Base-by-base conservation (phyloP, 148 eudicot species). In the Heliosperma pusillum region DNA sequence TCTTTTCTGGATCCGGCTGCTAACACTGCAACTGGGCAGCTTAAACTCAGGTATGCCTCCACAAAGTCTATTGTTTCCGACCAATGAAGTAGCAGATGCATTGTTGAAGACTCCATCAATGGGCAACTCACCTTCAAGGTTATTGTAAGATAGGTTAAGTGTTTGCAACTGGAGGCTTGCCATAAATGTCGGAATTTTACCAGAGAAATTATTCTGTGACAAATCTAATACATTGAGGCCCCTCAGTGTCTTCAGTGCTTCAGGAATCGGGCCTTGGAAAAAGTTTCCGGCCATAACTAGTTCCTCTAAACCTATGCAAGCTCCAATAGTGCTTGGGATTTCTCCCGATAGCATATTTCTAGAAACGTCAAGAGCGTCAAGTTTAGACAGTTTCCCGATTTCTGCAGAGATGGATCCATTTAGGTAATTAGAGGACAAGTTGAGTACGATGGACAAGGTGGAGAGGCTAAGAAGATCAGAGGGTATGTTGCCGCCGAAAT, bases 71-170 rank as follows among this genome's bases (percentile, higher is more conserved):
- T 7, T 66, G 61, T 86, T 86, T 30, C 84, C 89, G 2, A 2
- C 10, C 26, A 84, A 15, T 13, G 69, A 72, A 27, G 67, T 21
- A 40, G 47, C 80, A 52, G 50, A 75, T 52, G 69, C 66, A 74
- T 84, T 84, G 59, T 45, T 19, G 63, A 86, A 86, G 24, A 82
- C 26, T 8, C 89, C 86, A 27, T 60, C 42, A 5, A 19, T 66
- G 2, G 90, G 88, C 25, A 87, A 76, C 66, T 53, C 80, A 24
- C 90, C 90, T 62, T 82, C 82, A 68, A 87, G 72, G 72, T 71
- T 57, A 29, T 87, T 87, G 20, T 63, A 74, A 10, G 84, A 82
- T 17, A 87, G 24, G 45, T 79, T 70, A 0, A 85, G 76, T 21
- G 12, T 40, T 29, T 66, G 25, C 52, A 80, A 47, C 8, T 45